Evolutionary conservation across 306 rosid genomes (phyloP), one percentile per base, ranked within the genome.

Genomic region (Spatholobus suberectus): DNA sequence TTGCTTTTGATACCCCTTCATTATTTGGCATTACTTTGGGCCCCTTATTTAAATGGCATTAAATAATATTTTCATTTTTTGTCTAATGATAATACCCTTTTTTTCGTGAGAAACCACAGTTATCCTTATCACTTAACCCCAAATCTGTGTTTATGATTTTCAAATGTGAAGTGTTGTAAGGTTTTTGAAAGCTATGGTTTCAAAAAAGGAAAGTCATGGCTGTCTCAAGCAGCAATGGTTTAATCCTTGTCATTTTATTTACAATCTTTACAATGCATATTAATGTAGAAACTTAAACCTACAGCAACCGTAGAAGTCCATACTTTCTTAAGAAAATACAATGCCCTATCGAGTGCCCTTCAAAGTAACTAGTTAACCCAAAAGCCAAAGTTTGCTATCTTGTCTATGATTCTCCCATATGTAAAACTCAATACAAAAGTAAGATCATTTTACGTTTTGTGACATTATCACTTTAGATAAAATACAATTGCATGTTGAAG

Each of bases 341-440:
- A 2, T 94, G 95, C 87, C 97, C 98, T 7, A 4, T 29, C 0
- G 61, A 94, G 73, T 92, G 94, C 70, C 97, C 97, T 71, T 70
- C 79, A 4, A 29, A 75, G 59, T 81, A 88, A 23, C 86, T 94
- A 34, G 13, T 49, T 14, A 63, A 89, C 69, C 88, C 90, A 0
- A 88, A 84, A 6, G 93, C 90, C 68, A 94, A 91, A 87, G 86
- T 88, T 61, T 94, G 98, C 68, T 61, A 65, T 70, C 43, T 94
- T 82, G 89, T 90, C 75, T 94, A 97, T 44, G 15, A 79, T 23
- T 89, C 92, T 24, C 98, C 98, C 51, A 32, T 88, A 7, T 94
- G 98, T 91, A 78, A 84, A 85, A 86, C 98, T 59, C 90, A 89
- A 90, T 92, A 94, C 90, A 88, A 82, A 81, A 59, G 96, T 91